Percentiles rank a stretch among this genome's conserved stretches.
Conservation (phyloP, 78 protist species). For the Anaeramoeba ignava region DNA sequence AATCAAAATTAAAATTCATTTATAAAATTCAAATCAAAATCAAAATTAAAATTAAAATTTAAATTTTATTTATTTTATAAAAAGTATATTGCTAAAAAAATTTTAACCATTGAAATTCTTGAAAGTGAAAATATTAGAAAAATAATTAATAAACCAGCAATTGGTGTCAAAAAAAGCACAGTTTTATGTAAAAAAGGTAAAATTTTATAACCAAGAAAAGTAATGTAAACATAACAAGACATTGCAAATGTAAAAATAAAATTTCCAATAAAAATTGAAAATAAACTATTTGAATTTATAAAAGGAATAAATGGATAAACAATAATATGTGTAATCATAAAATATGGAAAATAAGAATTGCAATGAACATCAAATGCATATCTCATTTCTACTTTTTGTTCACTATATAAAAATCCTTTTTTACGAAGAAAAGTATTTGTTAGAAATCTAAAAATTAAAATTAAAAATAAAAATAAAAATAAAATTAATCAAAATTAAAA, state of each 20-base stretch:
- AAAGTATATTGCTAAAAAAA: no score
- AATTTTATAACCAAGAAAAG: neutral
- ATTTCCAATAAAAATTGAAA: neutral
- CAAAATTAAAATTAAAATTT: no score
- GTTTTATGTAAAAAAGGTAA: neutral
- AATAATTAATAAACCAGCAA: neutral
- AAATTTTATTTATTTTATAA: no score
- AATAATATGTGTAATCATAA: neutral
- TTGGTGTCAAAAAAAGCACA: neutral
- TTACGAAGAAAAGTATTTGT: neutral
- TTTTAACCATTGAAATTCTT: no score
- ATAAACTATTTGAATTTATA: neutral
- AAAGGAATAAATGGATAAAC: neutral
- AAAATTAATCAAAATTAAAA: no score
- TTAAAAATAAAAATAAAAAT: no score
- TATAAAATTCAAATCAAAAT: no score
- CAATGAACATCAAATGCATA: slow-evolving; percentile 3
- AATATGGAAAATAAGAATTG: neutral
- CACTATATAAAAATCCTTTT: neutral
- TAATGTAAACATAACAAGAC: neutral
- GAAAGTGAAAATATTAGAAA: no score
- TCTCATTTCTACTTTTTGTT: neutral
- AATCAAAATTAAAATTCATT: no score
- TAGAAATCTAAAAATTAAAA: neutral
- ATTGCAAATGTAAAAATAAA: neutral